phyloP scores from a whole-genome alignment of 345 rosid genomes.

The Brassica juncea region DNA sequence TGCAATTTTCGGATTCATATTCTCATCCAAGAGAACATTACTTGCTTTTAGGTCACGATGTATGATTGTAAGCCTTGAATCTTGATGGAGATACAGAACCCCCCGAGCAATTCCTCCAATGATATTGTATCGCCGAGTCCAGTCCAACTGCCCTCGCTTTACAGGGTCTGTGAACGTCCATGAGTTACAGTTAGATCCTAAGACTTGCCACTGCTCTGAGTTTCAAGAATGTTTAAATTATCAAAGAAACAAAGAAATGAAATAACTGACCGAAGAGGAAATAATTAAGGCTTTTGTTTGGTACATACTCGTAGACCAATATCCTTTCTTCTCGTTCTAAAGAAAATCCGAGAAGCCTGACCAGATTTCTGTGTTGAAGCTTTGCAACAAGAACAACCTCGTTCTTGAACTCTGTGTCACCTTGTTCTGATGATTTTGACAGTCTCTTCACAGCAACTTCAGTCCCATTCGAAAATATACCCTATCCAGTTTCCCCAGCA shows the following conservation, averaged over 20 bases:
- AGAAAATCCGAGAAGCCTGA: background rate
- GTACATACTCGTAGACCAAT: background rate
- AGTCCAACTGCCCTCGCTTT: conserved; percentile 40
- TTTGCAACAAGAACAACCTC: conserved; percentile 30
- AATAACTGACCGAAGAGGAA: conserved; percentile 29
- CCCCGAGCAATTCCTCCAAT: conserved; percentile 51
- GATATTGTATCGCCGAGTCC: conserved; percentile 47
- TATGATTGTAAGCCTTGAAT: conserved; percentile 18
- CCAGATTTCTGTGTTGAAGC: conserved; percentile 35
- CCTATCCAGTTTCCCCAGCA: background rate
- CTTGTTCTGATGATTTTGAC: background rate
- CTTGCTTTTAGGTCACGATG: conserved; percentile 67
- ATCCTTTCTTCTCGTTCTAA: no score
- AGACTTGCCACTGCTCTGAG: background rate
- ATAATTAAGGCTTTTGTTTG: background rate
- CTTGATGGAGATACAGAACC: conserved; percentile 45
- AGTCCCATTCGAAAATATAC: background rate
- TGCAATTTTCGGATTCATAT: conserved; percentile 60
- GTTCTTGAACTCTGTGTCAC: background rate
- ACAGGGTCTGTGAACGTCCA: conserved; percentile 36
- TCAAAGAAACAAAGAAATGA: background rate
- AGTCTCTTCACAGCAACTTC: no score
- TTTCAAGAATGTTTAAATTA: background rate
- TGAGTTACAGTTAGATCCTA: background rate
- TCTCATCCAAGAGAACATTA: conserved; percentile 52